A percentile compares a stretch with the other conserved stretches of the same genome.
These are phyloP conservation scores for Trichoderma cornu-damae DNA, from an alignment of 2,329 filamentous ascomycete genomes.

Conservation along the genomic window DNA sequence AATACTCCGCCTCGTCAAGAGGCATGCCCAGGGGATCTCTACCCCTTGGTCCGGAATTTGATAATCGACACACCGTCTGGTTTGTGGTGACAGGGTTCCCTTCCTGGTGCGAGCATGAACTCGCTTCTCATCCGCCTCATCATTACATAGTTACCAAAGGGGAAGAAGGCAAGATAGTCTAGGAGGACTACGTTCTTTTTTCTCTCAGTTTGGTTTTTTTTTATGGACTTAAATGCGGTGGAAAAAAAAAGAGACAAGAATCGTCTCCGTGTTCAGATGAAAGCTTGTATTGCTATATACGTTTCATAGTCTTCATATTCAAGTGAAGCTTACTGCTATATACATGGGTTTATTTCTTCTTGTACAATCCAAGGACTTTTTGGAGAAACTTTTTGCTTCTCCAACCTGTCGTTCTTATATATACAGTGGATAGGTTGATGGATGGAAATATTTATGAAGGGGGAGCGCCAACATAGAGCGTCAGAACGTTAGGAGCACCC, in stretches of 20 bases:
- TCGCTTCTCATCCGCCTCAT: neutral
- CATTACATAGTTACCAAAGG: neutral
- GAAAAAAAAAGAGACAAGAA: neutral
- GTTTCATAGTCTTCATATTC: neutral
- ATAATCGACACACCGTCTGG: constrained; percentile 1
- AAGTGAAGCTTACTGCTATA: neutral
- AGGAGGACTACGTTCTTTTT: too few species aligned
- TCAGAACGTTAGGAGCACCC: constrained; percentile 25
- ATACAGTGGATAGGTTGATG: neutral
- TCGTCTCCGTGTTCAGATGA: neutral
- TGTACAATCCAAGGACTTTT: neutral
- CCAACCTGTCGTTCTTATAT: neutral
- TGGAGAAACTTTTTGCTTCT: neutral
- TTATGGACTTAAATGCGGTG: too few species aligned
- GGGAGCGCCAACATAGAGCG: constrained; percentile 27
- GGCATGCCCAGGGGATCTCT: constrained; percentile 1
- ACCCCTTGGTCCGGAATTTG: neutral
- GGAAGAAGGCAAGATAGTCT: neutral
- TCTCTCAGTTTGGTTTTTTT: too few species aligned
- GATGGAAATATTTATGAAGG: neutral
- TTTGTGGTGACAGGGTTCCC: neutral
- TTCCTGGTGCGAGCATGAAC: neutral
- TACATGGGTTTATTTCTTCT: neutral
- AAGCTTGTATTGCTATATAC: too few species aligned
- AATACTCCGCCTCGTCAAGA: neutral